These are phyloP conservation scores for Chlorella sp. DNA, from an alignment of 139 green algal species.

Conservation along the genomic window DNA sequence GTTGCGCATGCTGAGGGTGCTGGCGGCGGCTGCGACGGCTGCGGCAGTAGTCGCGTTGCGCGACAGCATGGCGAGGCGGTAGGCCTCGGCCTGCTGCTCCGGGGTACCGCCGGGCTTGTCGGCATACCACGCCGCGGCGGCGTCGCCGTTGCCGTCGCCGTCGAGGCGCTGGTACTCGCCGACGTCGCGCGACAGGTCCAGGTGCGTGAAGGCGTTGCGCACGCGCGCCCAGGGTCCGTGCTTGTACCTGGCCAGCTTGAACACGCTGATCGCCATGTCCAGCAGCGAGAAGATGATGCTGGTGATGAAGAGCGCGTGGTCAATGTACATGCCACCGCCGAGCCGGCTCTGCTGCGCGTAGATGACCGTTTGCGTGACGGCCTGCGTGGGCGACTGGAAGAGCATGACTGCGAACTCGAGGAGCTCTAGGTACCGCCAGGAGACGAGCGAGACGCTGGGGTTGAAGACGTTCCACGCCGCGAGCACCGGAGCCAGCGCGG, in stretches of 20 bases:
- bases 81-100: too few species aligned
- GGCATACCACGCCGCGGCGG: too few species aligned
- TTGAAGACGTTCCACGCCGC: conserved; percentile 28
- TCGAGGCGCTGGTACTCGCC: conserved; percentile 12
- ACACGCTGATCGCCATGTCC: conserved; percentile 23
- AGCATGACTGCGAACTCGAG: conserved; percentile 37
- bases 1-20: background rate
- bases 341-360: conserved; percentile 23
- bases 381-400: conserved; percentile 26
- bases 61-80: too few species aligned
- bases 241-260: conserved; percentile 30
- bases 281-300: conserved; percentile 31
- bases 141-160: background rate
- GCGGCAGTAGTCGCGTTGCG: too few species aligned
- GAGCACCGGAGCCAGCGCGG: conserved; percentile 21
- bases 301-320: conserved; percentile 24
- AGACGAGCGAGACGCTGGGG: conserved; percentile 25
- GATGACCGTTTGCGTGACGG: conserved; percentile 23
- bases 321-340: conserved; percentile 27
- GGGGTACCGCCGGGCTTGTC: background rate
- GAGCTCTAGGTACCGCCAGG: conserved; percentile 41
- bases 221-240: conserved; percentile 11
- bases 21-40: too few species aligned
- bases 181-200: conserved; percentile 9
- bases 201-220: conserved; percentile 10